Evolutionary conservation across 2,329 filamentous ascomycete species (phyloP), one percentile per base, ranked within the genome.

Genomic region (Ceratocystis destructans): DNA sequence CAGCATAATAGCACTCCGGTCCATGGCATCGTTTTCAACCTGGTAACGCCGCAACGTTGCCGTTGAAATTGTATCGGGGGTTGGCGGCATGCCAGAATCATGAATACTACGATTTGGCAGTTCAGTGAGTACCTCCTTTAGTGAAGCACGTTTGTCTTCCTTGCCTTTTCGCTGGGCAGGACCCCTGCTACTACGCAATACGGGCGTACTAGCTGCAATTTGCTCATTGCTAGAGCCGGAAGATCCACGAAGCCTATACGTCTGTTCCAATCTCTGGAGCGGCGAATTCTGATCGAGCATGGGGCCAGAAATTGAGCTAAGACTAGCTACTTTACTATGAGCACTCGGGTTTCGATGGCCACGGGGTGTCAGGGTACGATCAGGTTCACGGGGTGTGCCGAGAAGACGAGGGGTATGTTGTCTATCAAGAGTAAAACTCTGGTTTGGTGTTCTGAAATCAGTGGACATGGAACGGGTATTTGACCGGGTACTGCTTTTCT

Each of bases 41-140:
- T 82, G 77, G 67, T 78, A 80, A 15, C 77, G 76, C 5, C 78
- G 76, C 44, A 85, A 74, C 0, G 81, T 82, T 1, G 80, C 80
- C 1, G 80, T 83, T 1, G 82, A 83, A 22, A 84, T 81, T 0
- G 83, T 85, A 69, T 85, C 82, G 0, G 83, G 83, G 0, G 83
- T 85, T 0, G 83, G 83, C 8, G 83, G 83, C 1, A 84, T 73
- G 20, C 73, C 73, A 20, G 79, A 77, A 4, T 78, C 76, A 64
- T 77, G 75, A 1, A 77, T 68, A 70, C 75, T 73, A 76, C 78
- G 69, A 73, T 75, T 68, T 71, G 75, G 68, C 66, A 75, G 71
- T 20, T 81, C 79, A 0, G 81, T 83, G 37, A 78, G 71, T 5
- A 83, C 81, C 53, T 74, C 77, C 8, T 80, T 76, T 12, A 82